These are phyloP conservation scores for Cladosporium sp. DNA, from an alignment of 2,329 filamentous ascomycete species.

Conservation along the genomic window DNA sequence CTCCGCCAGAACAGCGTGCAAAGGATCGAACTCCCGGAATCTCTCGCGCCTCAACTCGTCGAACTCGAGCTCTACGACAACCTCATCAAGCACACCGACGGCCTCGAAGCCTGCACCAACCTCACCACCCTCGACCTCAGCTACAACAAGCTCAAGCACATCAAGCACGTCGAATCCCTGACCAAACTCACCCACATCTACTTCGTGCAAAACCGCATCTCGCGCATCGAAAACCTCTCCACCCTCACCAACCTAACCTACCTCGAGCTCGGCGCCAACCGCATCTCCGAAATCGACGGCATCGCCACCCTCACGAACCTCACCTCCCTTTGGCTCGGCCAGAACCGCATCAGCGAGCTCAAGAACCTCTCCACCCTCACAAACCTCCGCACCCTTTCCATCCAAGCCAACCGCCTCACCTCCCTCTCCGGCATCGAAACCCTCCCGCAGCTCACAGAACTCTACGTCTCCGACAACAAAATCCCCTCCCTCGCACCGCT, in stretches of 20 bases:
- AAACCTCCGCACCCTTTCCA: conserved; percentile 83
- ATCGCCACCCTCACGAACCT: conserved; percentile 74
- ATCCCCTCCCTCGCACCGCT: conserved; percentile 76
- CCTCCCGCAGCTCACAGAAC: conserved; percentile 78
- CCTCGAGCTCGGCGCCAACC: conserved; percentile 88
- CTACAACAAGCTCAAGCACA: conserved; percentile 99
- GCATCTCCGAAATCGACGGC: conserved; percentile 85
- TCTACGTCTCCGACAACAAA: conserved; percentile 96
- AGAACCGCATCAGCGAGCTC: conserved; percentile 92
- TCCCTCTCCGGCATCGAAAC: conserved; percentile 74
- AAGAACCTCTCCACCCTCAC: conserved; percentile 72
- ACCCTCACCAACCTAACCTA: conserved; percentile 74
- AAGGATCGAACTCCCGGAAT: conserved; percentile 72
- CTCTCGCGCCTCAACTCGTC: conserved; percentile 66
- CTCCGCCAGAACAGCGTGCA: conserved; percentile 91
- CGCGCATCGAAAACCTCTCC: conserved; percentile 80
- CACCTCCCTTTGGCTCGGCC: conserved; percentile 91
- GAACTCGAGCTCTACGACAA: conserved; percentile 98
- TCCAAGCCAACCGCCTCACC: conserved; percentile 91
- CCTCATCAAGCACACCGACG: conserved; percentile 81
- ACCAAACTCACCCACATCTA: conserved; percentile 79
- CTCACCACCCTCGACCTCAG: conserved; percentile 84
- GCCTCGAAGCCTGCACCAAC: conserved; percentile 74
- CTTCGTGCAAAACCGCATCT: conserved; percentile 94
- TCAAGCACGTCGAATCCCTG: conserved; percentile 82